A percentile compares a stretch with the other conserved stretches of the same genome.
Evolutionary conservation across 345 rosid species (phyloP).

Genomic region (Salix udensis): DNA sequence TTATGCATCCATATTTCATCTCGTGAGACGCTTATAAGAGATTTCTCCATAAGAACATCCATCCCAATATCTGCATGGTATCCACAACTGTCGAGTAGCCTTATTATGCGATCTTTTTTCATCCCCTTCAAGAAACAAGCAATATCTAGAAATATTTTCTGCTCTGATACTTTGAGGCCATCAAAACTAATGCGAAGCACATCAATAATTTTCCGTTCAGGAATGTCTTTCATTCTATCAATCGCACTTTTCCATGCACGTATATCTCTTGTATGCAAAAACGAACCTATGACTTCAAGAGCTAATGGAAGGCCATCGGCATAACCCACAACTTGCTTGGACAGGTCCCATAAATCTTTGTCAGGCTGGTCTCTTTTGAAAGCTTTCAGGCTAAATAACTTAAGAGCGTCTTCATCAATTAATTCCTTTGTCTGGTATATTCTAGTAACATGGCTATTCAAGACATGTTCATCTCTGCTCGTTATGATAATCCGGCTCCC

Average conservation of each 20-base stretch:
- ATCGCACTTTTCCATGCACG: background rate
- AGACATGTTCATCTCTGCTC: background rate
- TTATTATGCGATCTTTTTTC: no score
- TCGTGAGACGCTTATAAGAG: no score
- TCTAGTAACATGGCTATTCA: background rate
- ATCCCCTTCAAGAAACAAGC: no score
- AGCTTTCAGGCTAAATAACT: slow-evolving; percentile 2
- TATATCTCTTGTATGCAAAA: background rate
- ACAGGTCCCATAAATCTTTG: background rate
- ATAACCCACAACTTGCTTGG: slow-evolving; percentile 5
- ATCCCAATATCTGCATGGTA: no score
- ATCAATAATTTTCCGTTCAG: background rate
- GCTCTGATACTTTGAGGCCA: background rate
- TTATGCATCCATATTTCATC: no score
- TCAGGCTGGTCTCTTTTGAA: background rate
- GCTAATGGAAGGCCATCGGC: slow-evolving; percentile 11
- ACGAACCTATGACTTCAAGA: slow-evolving; percentile 15
- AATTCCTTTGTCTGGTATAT: background rate
- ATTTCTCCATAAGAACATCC: no score
- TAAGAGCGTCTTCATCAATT: background rate
- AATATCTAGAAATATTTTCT: slow-evolving; percentile 1
- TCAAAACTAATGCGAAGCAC: slow-evolving; percentile 2
- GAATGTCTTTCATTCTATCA: background rate
- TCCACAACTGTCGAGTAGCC: no score
- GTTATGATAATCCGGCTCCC: slow-evolving; percentile 22